Base-by-base conservation (phyloP, 495 filamentous ascomycete genomes). In the Penicillium desertorum region DNA sequence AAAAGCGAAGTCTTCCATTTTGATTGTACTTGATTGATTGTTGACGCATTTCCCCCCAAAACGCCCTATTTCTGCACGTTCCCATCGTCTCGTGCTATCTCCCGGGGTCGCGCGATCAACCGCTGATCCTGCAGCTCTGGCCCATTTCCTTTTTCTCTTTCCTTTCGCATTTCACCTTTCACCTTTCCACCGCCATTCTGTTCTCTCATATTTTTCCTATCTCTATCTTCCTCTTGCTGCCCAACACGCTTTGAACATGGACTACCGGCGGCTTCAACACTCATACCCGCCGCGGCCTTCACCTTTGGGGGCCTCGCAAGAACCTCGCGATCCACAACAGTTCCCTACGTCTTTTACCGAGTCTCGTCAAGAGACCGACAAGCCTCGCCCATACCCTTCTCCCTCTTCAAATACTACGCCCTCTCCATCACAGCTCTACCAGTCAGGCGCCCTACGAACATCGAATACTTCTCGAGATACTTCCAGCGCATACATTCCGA, bases 321-420 rank as follows among this genome's bases (percentile, higher is more conserved):
- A 37, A 34, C n/a, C 45, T 32, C 51, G 39, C 47, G 42, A 54
- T 49, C 36, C 37, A 25, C 57, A 51, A 39, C 27, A 57, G 14
- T 45, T 57, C 19, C 14, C 52, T 39, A 16, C 47, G 34, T 45
- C 45, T 54, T 36, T 39, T n/a, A 29, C 58, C 27, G 70, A 72
- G 56, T 46, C 66, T 36, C 60, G 63, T 45, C 69, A 56, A 49
- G 66, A 71, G 29, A 48, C 51, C 39, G 71, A 76, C 12, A 68
- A 70, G 41, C 42, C 65, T 49, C 69, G 68, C 12, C 48, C 61
- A 10, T 69, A 71, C 52, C 27, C 63, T 27, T 47, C 64, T 1
- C 49, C 61, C 6, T 54, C 64, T 6, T 62, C 65, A 23, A 51
- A 41, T 4, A 14, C 55, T 0, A 52, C 61, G 16, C 4, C 51